Evolutionary conservation across 352 stramenopile species (phyloP).

Genomic region (Phytopythium ostracodes): DNA sequence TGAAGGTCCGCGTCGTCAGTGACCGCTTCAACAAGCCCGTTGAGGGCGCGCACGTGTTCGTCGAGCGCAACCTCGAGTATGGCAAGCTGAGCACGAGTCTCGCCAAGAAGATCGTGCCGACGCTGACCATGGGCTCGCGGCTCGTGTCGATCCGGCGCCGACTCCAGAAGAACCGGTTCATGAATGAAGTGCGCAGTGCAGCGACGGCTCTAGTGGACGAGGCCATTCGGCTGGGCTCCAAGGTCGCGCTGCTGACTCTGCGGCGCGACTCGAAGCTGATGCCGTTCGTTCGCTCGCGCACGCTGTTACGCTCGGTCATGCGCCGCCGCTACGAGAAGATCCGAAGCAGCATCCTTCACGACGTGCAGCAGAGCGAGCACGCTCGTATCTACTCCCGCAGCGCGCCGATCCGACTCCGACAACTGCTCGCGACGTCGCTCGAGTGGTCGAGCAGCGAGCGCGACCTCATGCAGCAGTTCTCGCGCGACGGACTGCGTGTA

Average conservation of each 20-base stretch:
- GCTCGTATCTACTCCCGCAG: constrained; percentile 50
- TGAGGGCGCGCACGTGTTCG: constrained; percentile 47
- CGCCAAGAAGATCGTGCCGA: constrained; percentile 57
- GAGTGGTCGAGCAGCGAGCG: constrained; percentile 43
- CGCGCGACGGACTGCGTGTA: constrained; percentile 21
- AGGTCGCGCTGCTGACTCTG: constrained; percentile 25
- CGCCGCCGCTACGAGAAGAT: constrained; percentile 40
- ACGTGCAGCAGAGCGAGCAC: constrained; percentile 52
- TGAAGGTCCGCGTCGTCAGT: constrained; percentile 48
- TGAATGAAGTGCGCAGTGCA: constrained; percentile 25
- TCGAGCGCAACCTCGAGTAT: constrained; percentile 51
- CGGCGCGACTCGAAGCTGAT: constrained; percentile 44
- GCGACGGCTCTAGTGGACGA: constrained; percentile 27
- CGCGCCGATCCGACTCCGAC: constrained; percentile 42
- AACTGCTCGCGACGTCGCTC: constrained; percentile 25
- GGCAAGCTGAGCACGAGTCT: constrained; percentile 34
- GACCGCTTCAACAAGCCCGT: constrained; percentile 46
- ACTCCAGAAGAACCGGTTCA: constrained; percentile 44
- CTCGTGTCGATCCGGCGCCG: constrained; percentile 58
- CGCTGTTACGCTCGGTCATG: constrained; percentile 46
- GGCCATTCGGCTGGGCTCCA: constrained; percentile 26
- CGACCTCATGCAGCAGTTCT: constrained; percentile 41
- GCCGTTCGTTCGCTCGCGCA: constrained; percentile 34
- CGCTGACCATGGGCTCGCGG: constrained; percentile 56
- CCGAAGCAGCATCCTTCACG: constrained; percentile 32